These are phyloP conservation scores for Leccinum fuscescens DNA, from an alignment of 1,284 basidiomycete species.

Conservation along the genomic window DNA sequence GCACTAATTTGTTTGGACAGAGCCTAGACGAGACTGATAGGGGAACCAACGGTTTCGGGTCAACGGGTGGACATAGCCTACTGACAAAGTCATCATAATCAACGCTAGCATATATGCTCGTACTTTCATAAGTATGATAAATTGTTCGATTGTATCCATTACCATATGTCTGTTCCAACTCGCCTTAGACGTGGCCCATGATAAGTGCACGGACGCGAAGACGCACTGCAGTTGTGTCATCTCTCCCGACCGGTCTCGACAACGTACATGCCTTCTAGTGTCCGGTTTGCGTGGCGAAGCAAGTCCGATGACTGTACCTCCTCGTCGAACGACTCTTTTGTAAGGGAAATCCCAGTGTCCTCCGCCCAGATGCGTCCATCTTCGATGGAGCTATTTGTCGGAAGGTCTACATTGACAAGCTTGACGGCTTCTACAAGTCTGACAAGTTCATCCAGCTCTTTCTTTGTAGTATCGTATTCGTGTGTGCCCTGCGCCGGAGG, in stretches of 20 bases:
- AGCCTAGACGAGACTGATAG: constrained; percentile 81
- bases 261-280: constrained; percentile 43
- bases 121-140: constrained; percentile 1
- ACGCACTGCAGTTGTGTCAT: constrained; percentile 28
- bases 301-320: constrained; percentile 42
- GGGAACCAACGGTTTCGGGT: constrained; percentile 90
- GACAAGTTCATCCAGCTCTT: constrained; percentile 66
- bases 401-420: constrained; percentile 47
- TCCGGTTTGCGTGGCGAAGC: constrained; percentile 49
- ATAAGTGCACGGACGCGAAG: neutral
- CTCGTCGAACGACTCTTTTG: constrained; percentile 22
- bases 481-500: constrained; percentile 56
- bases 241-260: constrained; percentile 43
- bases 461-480: constrained; percentile 48
- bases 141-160: neutral
- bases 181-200: neutral
- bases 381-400: constrained; percentile 32
- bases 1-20: constrained; percentile 39
- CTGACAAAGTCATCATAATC: constrained; percentile 32
- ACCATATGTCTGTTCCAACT: neutral
- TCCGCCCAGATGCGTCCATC: constrained; percentile 48
- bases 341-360: constrained; percentile 36
- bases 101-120: neutral
- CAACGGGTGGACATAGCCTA: constrained; percentile 78
- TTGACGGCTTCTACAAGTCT: constrained; percentile 77